Conservation (phyloP, 1,284 basidiomycete genomes). For the Porogramme epimiltina region DNA sequence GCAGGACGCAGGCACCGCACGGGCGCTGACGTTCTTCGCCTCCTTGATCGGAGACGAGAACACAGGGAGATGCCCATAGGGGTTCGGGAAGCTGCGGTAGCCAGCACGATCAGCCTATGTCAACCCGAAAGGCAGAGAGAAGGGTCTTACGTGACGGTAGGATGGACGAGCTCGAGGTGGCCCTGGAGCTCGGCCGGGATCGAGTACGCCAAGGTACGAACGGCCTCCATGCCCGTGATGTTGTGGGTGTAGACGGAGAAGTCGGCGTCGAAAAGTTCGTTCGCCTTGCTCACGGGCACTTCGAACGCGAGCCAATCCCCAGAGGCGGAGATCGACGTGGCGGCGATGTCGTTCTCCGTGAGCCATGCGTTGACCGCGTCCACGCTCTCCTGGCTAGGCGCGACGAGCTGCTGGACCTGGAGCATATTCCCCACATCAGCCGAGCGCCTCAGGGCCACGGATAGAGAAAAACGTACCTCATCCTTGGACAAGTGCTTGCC, state of each 20-base stretch:
- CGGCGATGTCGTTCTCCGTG: slow-evolving; percentile 35
- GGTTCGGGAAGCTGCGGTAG: slow-evolving; percentile 23
- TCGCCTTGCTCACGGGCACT: slow-evolving; percentile 40
- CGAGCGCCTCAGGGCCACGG: not conserved
- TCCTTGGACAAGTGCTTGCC: slow-evolving; percentile 36
- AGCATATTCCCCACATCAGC: not conserved
- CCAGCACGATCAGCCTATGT: not conserved
- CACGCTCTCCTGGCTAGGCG: slow-evolving; percentile 36
- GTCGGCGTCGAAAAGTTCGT: slow-evolving; percentile 38
- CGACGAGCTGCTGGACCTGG: slow-evolving; percentile 42
- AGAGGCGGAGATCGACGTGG: slow-evolving; percentile 32
- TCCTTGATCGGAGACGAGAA: slow-evolving; percentile 15
- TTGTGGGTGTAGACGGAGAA: slow-evolving; percentile 41
- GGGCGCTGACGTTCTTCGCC: slow-evolving; percentile 15
- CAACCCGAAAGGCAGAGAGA: not conserved
- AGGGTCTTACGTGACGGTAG: slow-evolving; percentile 36
- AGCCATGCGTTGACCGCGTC: slow-evolving; percentile 41
- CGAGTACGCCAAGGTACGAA: slow-evolving; percentile 45
- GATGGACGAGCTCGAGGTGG: slow-evolving; percentile 43
- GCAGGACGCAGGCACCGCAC: slow-evolving; percentile 35
- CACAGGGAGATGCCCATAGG: slow-evolving; percentile 17
- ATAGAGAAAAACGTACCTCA: slow-evolving; percentile 28
- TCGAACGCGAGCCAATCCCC: slow-evolving; percentile 45
- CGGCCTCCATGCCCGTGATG: slow-evolving; percentile 29
- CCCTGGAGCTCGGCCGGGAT: slow-evolving; percentile 38